A percentile compares a stretch with the other conserved stretches of the same genome.
These are phyloP conservation scores for Melastoma malabathricum DNA, from an alignment of 345 rosid species.

Conservation along the genomic window DNA sequence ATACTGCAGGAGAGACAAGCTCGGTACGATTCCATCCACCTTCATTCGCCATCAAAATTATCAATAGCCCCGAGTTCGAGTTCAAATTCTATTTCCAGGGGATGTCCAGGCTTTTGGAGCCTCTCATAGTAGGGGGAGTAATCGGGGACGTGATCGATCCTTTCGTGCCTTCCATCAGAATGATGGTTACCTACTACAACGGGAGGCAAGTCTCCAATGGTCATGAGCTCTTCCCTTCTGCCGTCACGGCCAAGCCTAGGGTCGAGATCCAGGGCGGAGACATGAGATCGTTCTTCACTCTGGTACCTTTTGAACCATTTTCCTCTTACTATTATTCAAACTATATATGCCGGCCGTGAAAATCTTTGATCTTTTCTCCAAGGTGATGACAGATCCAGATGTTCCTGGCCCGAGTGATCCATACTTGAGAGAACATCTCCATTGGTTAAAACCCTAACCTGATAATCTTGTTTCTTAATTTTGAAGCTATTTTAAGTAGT, in stretches of 20 bases:
- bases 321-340: too few species aligned
- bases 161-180: constrained; percentile 28
- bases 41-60: too few species aligned
- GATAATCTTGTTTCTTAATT: too few species aligned
- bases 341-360: too few species aligned
- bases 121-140: constrained; percentile 40
- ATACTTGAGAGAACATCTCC: constrained; percentile 17
- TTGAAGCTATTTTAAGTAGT: too few species aligned
- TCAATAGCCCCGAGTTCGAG: too few species aligned
- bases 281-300: constrained; percentile 18
- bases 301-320: constrained; percentile 3
- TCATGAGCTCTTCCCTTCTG: constrained; percentile 34
- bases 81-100: too few species aligned
- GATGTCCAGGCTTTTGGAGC: constrained; percentile 20
- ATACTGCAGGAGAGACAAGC: background rate
- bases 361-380: background rate
- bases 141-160: constrained; percentile 40
- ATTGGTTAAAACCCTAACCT: constrained; percentile 9
- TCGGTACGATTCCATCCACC: too few species aligned
- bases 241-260: constrained; percentile 28
- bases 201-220: constrained; percentile 38
- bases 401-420: constrained; percentile 20
- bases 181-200: constrained; percentile 27
- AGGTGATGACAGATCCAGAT: constrained; percentile 18
- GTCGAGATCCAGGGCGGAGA: constrained; percentile 39